Base-by-base conservation (phyloP, 345 rosid genomes). In the Microthlaspi erraticum region DNA sequence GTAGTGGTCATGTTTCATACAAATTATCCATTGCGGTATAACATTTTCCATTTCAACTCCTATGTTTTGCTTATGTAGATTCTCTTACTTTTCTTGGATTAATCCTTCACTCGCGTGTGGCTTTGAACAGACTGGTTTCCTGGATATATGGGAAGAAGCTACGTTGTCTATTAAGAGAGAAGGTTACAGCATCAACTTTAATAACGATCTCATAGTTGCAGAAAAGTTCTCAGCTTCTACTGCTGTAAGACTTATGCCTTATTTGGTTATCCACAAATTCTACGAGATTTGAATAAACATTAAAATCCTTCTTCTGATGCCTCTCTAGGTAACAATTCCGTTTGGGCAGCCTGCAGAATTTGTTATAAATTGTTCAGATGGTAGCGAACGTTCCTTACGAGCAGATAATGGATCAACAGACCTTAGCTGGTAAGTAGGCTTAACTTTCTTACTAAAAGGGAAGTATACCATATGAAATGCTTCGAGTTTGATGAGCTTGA, bases 71-170 rank as follows among this genome's bases (percentile, higher is more conserved):
- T 38, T 51, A 29, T n/a, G 55, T 41, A 44, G n/a, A n/a, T 33
- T 68, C 46, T 20, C 64, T 48, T 74, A 20, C 20, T 63, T 55
- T 55, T 54, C 63, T 49, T 56, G 45, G 36, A 68, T 68, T 71
- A 58, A 50, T 59, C 54, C 69, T 59, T 69, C 72, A 70, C 71
- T 43, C 75, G 76, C 45, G 37, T 62, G 37, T 68, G 78, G 39
- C 44, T 54, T 61, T 75, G 37, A 60, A 39, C 92, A 94, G 99
- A 78, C 84, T 57, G 83, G 87, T 63, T 84, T 75, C 79, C 73
- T 82, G 63, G 83, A 76, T 78, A 83, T 89, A 76, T 89, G 98
- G 96, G 99, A 94, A 84, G 89, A 87, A 1, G 99, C 86, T 73
- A 86, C 85, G 5, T 77, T 94, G 82, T 78, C 88, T 68, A 69